Conservation (phyloP, 2,329 filamentous ascomycete genomes). For the Periconia sp. region DNA sequence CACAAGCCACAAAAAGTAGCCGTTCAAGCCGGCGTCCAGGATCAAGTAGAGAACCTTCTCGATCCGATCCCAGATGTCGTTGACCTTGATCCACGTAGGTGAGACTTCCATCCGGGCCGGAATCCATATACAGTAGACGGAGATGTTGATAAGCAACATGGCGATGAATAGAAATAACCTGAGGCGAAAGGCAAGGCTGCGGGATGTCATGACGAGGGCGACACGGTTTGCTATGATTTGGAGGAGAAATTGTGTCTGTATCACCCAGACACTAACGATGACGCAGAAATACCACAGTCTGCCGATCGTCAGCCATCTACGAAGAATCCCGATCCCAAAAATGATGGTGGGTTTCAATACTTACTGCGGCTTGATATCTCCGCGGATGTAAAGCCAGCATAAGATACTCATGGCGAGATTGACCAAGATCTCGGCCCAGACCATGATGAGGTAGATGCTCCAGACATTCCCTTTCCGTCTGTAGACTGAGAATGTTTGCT, state of each 20-base stretch:
- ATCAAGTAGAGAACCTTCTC: constrained; percentile 57
- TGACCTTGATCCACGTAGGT: constrained; percentile 48
- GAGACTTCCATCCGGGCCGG: constrained; percentile 53
- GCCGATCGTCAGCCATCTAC: too few species aligned
- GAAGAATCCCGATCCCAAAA: too few species aligned
- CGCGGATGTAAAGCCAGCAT: constrained; percentile 50
- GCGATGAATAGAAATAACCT: constrained; percentile 50
- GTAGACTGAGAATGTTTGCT: constrained; percentile 38
- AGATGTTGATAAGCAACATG: constrained; percentile 56
- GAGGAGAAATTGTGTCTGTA: constrained; percentile 55
- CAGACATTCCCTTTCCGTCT: constrained; percentile 40
- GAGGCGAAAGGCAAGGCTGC: constrained; percentile 39
- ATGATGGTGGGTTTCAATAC: constrained; percentile 1
- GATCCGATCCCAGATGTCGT: constrained; percentile 56
- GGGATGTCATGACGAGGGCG: constrained; percentile 49
- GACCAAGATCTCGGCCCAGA: constrained; percentile 54
- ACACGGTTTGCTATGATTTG: constrained; percentile 61
- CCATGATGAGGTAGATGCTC: constrained; percentile 48
- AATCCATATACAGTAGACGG: constrained; percentile 58
- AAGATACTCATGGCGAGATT: constrained; percentile 49
- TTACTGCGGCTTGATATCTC: constrained; percentile 41
- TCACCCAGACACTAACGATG: too few species aligned
- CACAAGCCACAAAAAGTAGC: constrained; percentile 53
- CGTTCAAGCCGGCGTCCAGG: constrained; percentile 56
- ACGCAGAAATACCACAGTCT: constrained; percentile 20